phyloP scores from a whole-genome alignment of 768 basidiomycete species.

The Kwoniella sp. region DNA sequence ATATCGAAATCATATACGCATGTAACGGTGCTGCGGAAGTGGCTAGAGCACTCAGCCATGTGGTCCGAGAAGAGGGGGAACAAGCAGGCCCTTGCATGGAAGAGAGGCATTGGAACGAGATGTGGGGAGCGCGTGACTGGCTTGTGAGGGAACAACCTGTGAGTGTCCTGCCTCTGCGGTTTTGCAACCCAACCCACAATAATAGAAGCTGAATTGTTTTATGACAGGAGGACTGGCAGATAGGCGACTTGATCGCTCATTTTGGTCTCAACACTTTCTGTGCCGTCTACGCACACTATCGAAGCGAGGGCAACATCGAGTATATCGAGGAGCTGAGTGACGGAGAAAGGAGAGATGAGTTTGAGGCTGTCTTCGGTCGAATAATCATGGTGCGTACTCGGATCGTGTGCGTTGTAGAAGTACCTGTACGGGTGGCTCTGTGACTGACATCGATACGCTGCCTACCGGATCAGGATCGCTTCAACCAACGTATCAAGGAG shows the following conservation, averaged over 20 bases:
- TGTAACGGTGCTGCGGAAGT: constrained; percentile 15
- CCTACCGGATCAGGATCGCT: too few species aligned
- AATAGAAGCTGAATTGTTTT: not conserved
- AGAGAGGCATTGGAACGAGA: not conserved
- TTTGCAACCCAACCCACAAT: not conserved
- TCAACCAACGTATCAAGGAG: too few species aligned
- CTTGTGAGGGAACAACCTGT: constrained; percentile 1
- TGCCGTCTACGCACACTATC: constrained; percentile 16
- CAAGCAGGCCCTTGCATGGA: not conserved
- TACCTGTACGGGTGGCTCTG: too few species aligned
- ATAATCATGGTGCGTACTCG: not conserved
- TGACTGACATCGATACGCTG: too few species aligned
- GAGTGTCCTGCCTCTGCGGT: not conserved
- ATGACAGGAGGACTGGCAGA: not conserved
- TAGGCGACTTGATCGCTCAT: not conserved
- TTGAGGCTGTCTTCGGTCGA: constrained; percentile 16
- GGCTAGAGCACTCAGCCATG: not conserved
- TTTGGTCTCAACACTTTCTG: constrained; percentile 24
- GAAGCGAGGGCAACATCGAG: not conserved
- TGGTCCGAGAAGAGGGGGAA: constrained; percentile 4
- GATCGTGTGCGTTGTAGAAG: not conserved
- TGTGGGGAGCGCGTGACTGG: constrained; percentile 13
- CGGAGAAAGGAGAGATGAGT: constrained; percentile 10
- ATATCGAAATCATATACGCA: constrained; percentile 10
- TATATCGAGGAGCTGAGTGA: constrained; percentile 7